A percentile compares a stretch with the other conserved stretches of the same genome.
Evolutionary conservation across 805 yeast species (phyloP).

Genomic region (Candida bentonensis): DNA sequence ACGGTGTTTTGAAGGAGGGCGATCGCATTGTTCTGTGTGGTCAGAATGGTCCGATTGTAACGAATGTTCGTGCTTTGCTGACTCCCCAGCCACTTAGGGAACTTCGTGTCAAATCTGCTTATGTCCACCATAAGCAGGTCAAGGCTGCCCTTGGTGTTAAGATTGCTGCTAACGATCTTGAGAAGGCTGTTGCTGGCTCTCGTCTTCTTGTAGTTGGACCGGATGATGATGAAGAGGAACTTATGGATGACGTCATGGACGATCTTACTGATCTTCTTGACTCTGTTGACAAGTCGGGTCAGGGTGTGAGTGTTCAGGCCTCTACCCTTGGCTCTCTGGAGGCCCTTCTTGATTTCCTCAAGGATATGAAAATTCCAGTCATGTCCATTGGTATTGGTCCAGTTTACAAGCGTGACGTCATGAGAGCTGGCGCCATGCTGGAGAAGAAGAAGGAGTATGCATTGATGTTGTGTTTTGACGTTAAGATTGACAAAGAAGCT

Average conservation of each 20-base stretch:
- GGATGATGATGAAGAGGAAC: conserved; percentile 93
- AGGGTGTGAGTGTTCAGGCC: conserved; percentile 97
- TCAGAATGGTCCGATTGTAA: conserved; percentile 94
- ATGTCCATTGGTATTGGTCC: conserved; percentile 98
- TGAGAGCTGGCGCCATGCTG: conserved; percentile 93
- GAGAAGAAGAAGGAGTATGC: conserved; percentile 94
- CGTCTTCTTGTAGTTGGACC: conserved; percentile 89
- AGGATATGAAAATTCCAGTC: conserved; percentile 97
- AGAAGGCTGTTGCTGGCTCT: conserved; percentile 98
- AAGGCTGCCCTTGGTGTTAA: conserved; percentile 98
- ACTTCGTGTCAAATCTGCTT: conserved; percentile 90
- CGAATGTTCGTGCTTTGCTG: conserved; percentile 85
- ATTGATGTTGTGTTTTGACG: conserved; percentile 98
- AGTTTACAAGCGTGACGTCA: conserved; percentile 93
- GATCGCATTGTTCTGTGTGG: conserved; percentile 95
- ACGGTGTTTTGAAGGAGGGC: conserved; percentile 90
- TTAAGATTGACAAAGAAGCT: conserved; percentile 92
- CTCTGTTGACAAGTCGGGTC: conserved; percentile 87
- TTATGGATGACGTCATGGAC: conserved; percentile 98
- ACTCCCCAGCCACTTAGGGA: conserved; percentile 98
- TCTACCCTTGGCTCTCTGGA: conserved; percentile 96
- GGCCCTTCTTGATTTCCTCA: conserved; percentile 91
- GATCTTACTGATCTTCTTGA: conserved; percentile 90
- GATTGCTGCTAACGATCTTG: conserved; percentile 94
- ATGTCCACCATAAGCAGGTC: conserved; percentile 92